These are phyloP conservation scores for Serendipita sp. DNA, from an alignment of 768 basidiomycete species.

Conservation along the genomic window DNA sequence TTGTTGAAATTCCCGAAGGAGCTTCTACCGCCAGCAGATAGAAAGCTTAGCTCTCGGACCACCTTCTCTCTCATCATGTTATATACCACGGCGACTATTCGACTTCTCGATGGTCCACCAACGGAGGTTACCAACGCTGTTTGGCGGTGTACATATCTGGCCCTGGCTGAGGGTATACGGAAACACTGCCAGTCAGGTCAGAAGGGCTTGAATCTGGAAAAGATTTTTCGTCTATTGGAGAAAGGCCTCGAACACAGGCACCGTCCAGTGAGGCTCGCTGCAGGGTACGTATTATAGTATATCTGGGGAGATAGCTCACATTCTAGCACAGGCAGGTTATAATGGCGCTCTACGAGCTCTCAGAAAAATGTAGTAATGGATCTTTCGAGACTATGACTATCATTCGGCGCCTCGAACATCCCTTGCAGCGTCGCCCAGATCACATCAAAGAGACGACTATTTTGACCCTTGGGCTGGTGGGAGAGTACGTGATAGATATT, in stretches of 20 bases:
- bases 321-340: constrained; percentile 25
- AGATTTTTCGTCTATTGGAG: constrained; percentile 13
- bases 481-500: constrained; percentile 21
- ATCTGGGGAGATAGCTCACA: not conserved
- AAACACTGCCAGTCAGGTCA: constrained; percentile 22
- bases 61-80: constrained; percentile 15
- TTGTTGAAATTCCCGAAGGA: not conserved
- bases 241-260: constrained; percentile 37
- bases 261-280: constrained; percentile 43
- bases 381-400: constrained; percentile 19
- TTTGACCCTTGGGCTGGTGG: constrained; percentile 42
- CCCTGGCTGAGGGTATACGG: constrained; percentile 27
- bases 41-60: not conserved
- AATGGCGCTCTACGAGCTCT: constrained; percentile 20
- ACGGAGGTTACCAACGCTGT: constrained; percentile 33
- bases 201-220: not conserved
- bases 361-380: not conserved
- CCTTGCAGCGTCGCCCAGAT: constrained; percentile 32
- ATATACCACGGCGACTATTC: constrained; percentile 23
- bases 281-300: constrained; percentile 36
- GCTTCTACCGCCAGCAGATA: not conserved
- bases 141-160: constrained; percentile 27
- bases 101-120: constrained; percentile 32
- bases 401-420: constrained; percentile 31
- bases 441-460: constrained; percentile 47